Evolutionary conservation across 129 eudicot species (phyloP), one percentile per base, ranked within the genome.

Genomic region (Cynara cardunculus): DNA sequence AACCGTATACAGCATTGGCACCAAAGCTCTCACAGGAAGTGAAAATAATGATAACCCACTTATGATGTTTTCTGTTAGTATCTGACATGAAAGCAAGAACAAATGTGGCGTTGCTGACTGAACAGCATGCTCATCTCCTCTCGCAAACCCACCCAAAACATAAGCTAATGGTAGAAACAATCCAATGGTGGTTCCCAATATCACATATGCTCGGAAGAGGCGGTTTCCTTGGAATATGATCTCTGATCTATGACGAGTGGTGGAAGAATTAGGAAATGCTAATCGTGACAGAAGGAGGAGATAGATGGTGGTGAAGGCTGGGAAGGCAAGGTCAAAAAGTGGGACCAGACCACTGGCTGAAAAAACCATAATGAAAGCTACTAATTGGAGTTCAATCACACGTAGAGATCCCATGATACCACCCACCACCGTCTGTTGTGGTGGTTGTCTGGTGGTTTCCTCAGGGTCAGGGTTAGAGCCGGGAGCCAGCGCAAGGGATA

Each of bases 321-420:
- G 98, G 82, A 88, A 94, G 5, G 85, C 69, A 12, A 94, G 91
- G 87, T 92, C 97, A 9, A 89, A 74, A 59, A 94, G 96, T 0
- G 97, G 97, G 77, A 94, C 94, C 0, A 94, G 89, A 24, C 99
- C 99, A 9, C 96, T 94, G n/a, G 87, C 97, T 4, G 97, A 94
- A 84, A 94, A 89, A 1, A 94, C 97, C 97, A 94, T 92, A 8
- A 94, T 94, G 94, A 94, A 92, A 26, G 93, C 97, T 46, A 94
- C 99, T 24, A 94, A 28, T 37, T 94, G 99, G n/a, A 90, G 86
- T 70, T 92, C 95, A 31, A 92, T 88, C 0, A 90, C 87, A 2
- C 91, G 94, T 13, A 92, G 83, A 25, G 95, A 90, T 2, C 97
- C 97, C 91, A 90, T 86, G 14, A 88, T 32, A 2, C 95, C 89